Percentiles rank a stretch among this genome's conserved stretches.
These are phyloP conservation scores for Irineochytrium annulatum DNA, from an alignment of 192 early-diverging fungal species.

Conservation along the genomic window DNA sequence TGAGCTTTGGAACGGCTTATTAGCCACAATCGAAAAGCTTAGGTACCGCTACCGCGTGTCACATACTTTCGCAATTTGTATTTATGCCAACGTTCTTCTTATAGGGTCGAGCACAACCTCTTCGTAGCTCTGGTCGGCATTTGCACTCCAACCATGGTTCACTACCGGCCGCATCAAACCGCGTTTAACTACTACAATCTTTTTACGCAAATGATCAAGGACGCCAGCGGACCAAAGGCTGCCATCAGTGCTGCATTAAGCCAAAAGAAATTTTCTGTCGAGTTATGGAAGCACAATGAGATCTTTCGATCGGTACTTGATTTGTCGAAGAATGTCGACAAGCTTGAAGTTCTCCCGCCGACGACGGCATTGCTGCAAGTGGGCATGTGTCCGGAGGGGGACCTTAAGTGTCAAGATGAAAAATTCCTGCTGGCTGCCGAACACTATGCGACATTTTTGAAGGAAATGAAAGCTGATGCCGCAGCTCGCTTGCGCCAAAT, in stretches of 20 bases:
- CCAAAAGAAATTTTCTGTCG: too few relatives aligned
- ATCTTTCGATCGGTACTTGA: too few relatives aligned
- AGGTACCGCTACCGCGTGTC: conserved; percentile 14
- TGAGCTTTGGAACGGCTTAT: conserved; percentile 18
- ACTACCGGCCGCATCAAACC: background rate
- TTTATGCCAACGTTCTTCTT: conserved; percentile 23
- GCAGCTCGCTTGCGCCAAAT: conserved; percentile 22
- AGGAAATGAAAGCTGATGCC: background rate
- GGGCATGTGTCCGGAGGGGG: too few relatives aligned
- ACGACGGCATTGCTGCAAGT: too few relatives aligned
- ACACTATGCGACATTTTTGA: background rate
- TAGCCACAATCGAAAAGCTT: conserved; percentile 23
- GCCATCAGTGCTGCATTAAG: too few relatives aligned
- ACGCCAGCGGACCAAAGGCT: background rate
- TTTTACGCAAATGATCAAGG: background rate
- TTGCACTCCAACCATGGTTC: too few relatives aligned
- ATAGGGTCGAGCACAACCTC: background rate
- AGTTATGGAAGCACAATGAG: too few relatives aligned
- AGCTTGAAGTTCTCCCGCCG: too few relatives aligned
- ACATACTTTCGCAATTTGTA: conserved; percentile 30
- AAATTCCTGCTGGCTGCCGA: conserved; percentile 5
- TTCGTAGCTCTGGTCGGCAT: background rate
- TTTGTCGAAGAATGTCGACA: too few relatives aligned
- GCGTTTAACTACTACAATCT: background rate
- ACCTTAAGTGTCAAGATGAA: too few relatives aligned